phyloP scores from a whole-genome alignment of 2,329 filamentous ascomycete genomes.

The Diplodia seriata region DNA sequence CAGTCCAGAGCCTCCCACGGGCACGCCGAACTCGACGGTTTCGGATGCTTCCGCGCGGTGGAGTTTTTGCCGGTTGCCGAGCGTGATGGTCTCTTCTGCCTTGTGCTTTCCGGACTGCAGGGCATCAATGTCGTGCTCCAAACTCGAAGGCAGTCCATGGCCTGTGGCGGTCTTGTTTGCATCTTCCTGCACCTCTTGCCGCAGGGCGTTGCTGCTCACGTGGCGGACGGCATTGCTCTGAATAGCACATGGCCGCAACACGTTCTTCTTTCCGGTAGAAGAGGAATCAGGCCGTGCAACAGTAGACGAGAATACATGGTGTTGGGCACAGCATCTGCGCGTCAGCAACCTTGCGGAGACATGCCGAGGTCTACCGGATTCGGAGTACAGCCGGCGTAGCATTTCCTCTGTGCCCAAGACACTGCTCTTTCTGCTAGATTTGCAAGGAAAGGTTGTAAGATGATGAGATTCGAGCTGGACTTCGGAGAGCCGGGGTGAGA shows the following conservation, averaged over 20 bases:
- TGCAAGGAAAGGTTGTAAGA: neutral
- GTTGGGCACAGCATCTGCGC: neutral
- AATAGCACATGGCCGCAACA: neutral
- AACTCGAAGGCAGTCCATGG: neutral
- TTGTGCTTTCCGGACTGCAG: neutral
- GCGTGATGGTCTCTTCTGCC: neutral
- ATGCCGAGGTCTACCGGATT: constrained; percentile 23
- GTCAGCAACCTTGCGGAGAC: constrained; percentile 2
- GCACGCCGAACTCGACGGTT: constrained; percentile 16
- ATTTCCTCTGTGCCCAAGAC: neutral
- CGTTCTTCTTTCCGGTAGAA: neutral
- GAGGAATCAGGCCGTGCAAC: neutral
- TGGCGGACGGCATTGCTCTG: neutral
- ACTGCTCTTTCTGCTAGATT: constrained; percentile 5
- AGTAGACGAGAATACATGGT: neutral
- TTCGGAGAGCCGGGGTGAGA: neutral
- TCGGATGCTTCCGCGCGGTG: constrained; percentile 16
- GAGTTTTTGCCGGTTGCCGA: constrained; percentile 9
- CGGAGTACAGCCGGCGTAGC: constrained; percentile 22
- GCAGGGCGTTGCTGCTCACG: constrained; percentile 20
- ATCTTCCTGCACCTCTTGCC: constrained; percentile 17
- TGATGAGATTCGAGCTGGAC: neutral
- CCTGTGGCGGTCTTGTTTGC: constrained; percentile 12
- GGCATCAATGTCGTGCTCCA: constrained; percentile 17
- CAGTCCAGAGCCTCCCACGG: constrained; percentile 2